phyloP scores from a whole-genome alignment of 176 grass and related monocot species.

The Carex kokanica region DNA sequence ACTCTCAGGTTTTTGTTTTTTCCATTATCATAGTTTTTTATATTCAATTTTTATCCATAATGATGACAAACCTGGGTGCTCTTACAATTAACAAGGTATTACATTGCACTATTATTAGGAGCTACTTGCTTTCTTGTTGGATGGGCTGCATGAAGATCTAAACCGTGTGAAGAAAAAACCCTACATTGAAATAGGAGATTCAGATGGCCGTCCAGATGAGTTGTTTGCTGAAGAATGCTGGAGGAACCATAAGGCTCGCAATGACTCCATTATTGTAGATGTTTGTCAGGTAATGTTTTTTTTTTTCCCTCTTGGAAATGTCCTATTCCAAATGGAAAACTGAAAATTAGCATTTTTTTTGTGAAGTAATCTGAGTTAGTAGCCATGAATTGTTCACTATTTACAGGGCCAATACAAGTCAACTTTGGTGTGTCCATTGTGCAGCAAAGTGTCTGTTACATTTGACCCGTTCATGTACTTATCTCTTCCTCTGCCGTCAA shows the following conservation, averaged over 20 bases:
- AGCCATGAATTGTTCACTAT: slow-evolving; percentile 27
- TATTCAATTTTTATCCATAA: neutral
- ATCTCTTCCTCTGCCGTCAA: slow-evolving; percentile 85
- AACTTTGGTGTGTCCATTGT: slow-evolving; percentile 86
- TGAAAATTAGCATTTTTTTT: neutral
- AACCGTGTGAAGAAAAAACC: slow-evolving; percentile 96
- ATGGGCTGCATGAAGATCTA: slow-evolving; percentile 99
- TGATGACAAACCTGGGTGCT: neutral
- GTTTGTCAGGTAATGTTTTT: slow-evolving; percentile 62
- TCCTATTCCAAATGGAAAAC: neutral
- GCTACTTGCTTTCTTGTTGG: slow-evolving; percentile 91
- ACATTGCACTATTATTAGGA: slow-evolving; percentile 49
- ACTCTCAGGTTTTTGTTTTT: slow-evolving; percentile 77
- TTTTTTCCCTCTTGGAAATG: neutral
- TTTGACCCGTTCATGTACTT: slow-evolving; percentile 99
- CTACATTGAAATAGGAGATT: slow-evolving; percentile 96
- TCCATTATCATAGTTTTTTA: neutral
- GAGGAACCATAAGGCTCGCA: slow-evolving; percentile 88
- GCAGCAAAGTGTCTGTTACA: slow-evolving; percentile 88
- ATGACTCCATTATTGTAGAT: slow-evolving; percentile 99
- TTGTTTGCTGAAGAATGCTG: slow-evolving; percentile 90
- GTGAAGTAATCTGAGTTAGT: neutral
- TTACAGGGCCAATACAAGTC: slow-evolving; percentile 98
- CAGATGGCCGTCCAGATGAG: slow-evolving; percentile 76
- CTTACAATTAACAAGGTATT: slow-evolving; percentile 9